phyloP scores from a whole-genome alignment of 2,329 filamentous ascomycete genomes.

The Colletotrichum sp. region DNA sequence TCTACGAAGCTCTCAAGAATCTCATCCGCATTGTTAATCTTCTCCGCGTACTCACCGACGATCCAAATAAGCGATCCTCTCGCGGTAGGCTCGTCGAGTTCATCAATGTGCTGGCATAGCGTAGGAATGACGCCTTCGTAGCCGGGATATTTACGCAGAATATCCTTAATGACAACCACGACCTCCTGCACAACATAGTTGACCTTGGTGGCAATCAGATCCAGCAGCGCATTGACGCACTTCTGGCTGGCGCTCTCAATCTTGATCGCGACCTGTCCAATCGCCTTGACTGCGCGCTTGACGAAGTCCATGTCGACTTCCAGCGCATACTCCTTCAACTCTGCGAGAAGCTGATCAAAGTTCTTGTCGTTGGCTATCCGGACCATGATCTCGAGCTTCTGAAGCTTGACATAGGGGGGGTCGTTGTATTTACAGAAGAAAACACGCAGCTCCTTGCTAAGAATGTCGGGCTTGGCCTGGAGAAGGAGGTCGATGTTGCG shows the following conservation, averaged over 20 bases:
- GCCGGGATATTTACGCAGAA: constrained; percentile 95
- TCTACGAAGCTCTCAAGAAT: constrained; percentile 93
- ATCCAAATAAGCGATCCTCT: constrained; percentile 96
- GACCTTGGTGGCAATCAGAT: constrained; percentile 95
- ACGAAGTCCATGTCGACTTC: constrained; percentile 99
- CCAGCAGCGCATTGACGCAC: constrained; percentile 91
- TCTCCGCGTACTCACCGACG: constrained; percentile 97
- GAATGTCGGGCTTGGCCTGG: constrained; percentile 94
- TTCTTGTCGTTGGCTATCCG: constrained; percentile 98
- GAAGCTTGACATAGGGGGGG: constrained; percentile 94
- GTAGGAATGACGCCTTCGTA: constrained; percentile 98
- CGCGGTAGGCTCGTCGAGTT: constrained; percentile 92
- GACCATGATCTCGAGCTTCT: constrained; percentile 99
- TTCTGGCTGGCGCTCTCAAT: constrained; percentile 94
- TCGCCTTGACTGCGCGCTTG: constrained; percentile 89
- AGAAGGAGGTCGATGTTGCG: constrained; percentile 95
- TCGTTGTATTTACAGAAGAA: constrained; percentile 99
- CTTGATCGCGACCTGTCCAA: constrained; percentile 98
- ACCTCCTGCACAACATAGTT: constrained; percentile 99
- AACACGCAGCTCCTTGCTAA: constrained; percentile 95
- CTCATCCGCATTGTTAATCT: constrained; percentile 98
- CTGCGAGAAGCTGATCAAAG: constrained; percentile 90
- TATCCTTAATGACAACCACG: constrained; percentile 98
- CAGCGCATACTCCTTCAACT: constrained; percentile 95
- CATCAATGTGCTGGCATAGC: constrained; percentile 94